Base-by-base conservation (phyloP, 805 yeast genomes). In the Starmera dryadoides region DNA sequence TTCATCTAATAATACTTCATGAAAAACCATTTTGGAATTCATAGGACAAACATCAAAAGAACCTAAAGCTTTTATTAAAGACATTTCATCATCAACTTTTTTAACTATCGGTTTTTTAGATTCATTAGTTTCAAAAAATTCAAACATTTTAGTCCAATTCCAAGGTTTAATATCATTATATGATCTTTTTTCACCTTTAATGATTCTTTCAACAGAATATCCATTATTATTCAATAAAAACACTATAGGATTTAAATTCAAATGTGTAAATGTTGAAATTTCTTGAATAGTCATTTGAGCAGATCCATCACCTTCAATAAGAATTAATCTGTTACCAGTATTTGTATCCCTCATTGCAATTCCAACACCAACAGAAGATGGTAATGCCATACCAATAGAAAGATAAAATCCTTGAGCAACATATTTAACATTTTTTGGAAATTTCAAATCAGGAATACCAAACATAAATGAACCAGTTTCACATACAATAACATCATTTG, bases 231-330 rank as follows among this genome's bases (percentile, higher is more conserved):
- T 89, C 62, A 87, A 65, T 38, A 89, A 60, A 49, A 88, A 73
- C 21, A 89, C 71, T 32, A 81, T 75, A 18, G 95, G 86, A 29
- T 73, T 74, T 32, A 82, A 67, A 16, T 69, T 66, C 44, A 73
- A 65, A 44, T 86, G 73, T 30, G 83, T 58, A 53, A 74, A 76
- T 2, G 86, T 70, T 1, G 86, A 75, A 36, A 81, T 60, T 55
- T 89, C 97, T 68, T 89, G 96, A 40, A 83, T 69, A 4, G 96
- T 87, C 95, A 89, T 85, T 65, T 86, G 95, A 2, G 96, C 91
- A 3, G 95, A 81, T 1, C 97, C 97, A 58, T 89, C 97, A 40
- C 97, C 96, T 66, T 85, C 88, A 15, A 86, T 63, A 19, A 88
- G 65, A 17, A 86, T 67, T 34, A 88, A 68, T 50, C 95, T 73